Percentiles rank a stretch among this genome's conserved stretches.
phyloP scores from a whole-genome alignment of 1,284 basidiomycete genomes.

The Sporisorium iseilematis-ciliati region DNA sequence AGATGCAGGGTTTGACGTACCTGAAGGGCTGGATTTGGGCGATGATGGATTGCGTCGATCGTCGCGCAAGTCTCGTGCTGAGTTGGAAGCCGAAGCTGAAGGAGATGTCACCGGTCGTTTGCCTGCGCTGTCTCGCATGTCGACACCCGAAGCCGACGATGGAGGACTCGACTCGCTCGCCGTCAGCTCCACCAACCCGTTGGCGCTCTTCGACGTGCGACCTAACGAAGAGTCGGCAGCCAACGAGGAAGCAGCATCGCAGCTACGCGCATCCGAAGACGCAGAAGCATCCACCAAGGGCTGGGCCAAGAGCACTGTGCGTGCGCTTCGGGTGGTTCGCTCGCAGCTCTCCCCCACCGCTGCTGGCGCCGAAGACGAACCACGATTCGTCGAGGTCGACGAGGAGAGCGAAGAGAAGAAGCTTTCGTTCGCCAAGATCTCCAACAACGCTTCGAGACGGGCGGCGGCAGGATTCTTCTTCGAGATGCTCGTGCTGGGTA shows the following conservation, averaged over 20 bases:
- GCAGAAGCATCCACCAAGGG: constrained; percentile 73
- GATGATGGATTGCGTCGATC: constrained; percentile 49
- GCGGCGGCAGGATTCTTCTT: constrained; percentile 98
- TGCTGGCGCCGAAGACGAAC: constrained; percentile 26
- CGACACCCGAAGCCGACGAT: constrained; percentile 75
- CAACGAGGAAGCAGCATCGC: constrained; percentile 71
- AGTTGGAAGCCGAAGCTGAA: constrained; percentile 32
- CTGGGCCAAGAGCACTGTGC: constrained; percentile 89
- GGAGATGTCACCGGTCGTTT: constrained; percentile 44
- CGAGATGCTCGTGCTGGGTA: constrained; percentile 91
- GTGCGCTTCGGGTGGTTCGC: constrained; percentile 85
- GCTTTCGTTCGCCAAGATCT: constrained; percentile 80
- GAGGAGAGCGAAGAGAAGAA: constrained; percentile 70
- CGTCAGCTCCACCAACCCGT: constrained; percentile 80
- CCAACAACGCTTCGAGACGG: constrained; percentile 84
- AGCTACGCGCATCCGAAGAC: constrained; percentile 70
- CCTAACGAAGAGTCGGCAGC: constrained; percentile 58
- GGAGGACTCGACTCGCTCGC: constrained; percentile 74
- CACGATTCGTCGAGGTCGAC: constrained; percentile 35
- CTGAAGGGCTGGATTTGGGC: constrained; percentile 37
- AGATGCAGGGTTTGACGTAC: constrained; percentile 34
- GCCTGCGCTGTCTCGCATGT: constrained; percentile 56
- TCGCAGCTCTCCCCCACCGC: constrained; percentile 75
- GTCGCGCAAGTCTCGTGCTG: constrained; percentile 35
- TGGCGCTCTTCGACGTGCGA: constrained; percentile 84